A percentile compares a stretch with the other conserved stretches of the same genome.
Evolutionary conservation across 2,329 filamentous ascomycete species (phyloP).

Genomic region (Rhinocladiella similis): DNA sequence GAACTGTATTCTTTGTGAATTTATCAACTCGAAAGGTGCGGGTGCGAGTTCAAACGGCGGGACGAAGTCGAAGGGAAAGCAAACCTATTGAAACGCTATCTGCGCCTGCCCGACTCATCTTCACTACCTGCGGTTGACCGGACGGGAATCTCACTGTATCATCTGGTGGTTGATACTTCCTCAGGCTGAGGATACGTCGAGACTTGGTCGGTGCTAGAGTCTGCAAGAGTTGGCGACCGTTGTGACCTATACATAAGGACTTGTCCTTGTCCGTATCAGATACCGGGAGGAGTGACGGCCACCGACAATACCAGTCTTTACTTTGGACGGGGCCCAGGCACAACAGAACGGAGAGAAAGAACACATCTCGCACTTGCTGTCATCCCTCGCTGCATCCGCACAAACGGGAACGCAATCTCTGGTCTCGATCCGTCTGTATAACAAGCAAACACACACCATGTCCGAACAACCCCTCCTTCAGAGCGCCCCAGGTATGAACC

Average conservation of each 20-base stretch:
- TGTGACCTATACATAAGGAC: too few species aligned
- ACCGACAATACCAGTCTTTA: too few species aligned
- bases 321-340: too few species aligned
- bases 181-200: too few species aligned
- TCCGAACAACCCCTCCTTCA: conserved; percentile 96
- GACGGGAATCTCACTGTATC: background rate
- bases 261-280: too few species aligned
- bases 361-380: background rate
- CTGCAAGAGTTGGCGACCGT: too few species aligned
- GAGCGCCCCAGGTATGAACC: conserved; percentile 75
- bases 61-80: background rate
- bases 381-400: background rate
- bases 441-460: conserved; percentile 58
- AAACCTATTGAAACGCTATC: background rate
- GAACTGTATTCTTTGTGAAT: background rate
- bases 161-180: background rate
- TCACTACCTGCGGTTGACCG: background rate
- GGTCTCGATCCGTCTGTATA: background rate
- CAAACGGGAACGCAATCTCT: background rate
- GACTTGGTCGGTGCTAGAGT: too few species aligned
- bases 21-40: background rate
- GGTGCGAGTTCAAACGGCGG: background rate
- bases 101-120: background rate
- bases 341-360: too few species aligned
- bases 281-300: too few species aligned